Evolutionary conservation across 257 asterid species (phyloP), one percentile per base, ranked within the genome.

Genomic region (Henckelia pumila): DNA sequence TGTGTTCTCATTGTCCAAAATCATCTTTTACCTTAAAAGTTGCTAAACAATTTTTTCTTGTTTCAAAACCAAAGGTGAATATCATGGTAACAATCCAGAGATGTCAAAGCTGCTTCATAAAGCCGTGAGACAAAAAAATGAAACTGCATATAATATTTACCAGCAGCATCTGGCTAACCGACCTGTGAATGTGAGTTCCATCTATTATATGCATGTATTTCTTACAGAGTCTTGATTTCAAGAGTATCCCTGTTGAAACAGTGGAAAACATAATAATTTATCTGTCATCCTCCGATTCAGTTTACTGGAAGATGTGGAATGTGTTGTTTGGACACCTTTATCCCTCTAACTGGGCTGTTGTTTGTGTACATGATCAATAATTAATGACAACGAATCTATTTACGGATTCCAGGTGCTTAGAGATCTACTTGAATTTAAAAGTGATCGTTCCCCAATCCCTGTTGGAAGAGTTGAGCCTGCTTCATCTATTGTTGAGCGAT

Each of bases 81-180:
- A 94, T 75, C 99, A 94, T 78, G 95, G 97, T 62, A 94, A 94
- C 84, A 94, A 94, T 72, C 99, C 99, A 1, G 97, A 94, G 83
- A 94, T 94, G 99, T 94, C 99, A 64, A 94, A 94, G 78, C 78
- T 94, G 86, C 97, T 94, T 71, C 99, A 94, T 76, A 94, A 94
- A 91, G 99, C 99, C 50, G 95, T 94, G 67, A 77, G 99, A 13
- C 89, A 91, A 77, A 91, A 87, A 88, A 94, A 87, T 79, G 97
- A 88, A 83, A 78, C 81, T 61, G 91, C 99, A 24, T 94, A 90
- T 82, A 80, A 93, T 21, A 64, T 94, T 77, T 94, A 94, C 84
- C 97, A 94, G 84, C 97, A 87, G 80, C 96, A 94, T 82, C 82
- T 94, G 81, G 95, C 94, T 74, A 91, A 82, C 71, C 92, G 99